Conservation (phyloP, 1,139 yeast species). For the Yamadazyma conglobata region DNA sequence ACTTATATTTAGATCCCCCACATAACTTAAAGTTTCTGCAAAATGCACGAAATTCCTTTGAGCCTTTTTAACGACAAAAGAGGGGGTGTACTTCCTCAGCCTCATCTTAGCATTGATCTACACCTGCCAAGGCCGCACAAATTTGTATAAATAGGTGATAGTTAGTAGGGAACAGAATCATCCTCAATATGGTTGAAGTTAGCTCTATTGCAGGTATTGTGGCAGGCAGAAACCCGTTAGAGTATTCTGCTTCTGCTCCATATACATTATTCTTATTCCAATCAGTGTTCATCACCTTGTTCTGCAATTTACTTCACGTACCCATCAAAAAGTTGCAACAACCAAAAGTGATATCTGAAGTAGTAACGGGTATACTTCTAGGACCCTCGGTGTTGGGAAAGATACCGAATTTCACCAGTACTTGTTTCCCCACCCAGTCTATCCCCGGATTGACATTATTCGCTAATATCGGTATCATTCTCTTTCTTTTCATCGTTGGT, state of each 20-base stretch:
- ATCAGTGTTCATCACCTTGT: conserved; percentile 49
- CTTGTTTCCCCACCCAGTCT: conserved; percentile 61
- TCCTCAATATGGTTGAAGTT: conserved; percentile 9
- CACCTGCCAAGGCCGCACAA: no score
- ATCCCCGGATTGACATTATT: conserved; percentile 61
- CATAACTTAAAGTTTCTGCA: no score
- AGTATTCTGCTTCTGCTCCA: conserved; percentile 52
- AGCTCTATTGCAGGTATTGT: conserved; percentile 57
- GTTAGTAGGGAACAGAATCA: no score
- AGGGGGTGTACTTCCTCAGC: no score
- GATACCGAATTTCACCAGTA: conserved; percentile 60
- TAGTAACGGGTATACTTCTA: conserved; percentile 65
- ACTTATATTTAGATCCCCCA: no score
- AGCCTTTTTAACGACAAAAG: no score
- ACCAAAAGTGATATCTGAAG: conserved; percentile 78
- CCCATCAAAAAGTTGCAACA: conserved; percentile 62
- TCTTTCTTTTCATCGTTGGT: conserved; percentile 73
- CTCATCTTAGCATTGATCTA: no score
- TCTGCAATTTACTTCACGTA: conserved; percentile 53
- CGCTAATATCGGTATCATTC: conserved; percentile 70
- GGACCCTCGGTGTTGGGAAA: conserved; percentile 73
- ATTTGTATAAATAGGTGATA: no score
- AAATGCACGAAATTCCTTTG: no score
- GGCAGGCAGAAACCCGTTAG: conserved; percentile 67
- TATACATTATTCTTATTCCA: conserved; percentile 62